A percentile compares a stretch with the other conserved stretches of the same genome.
phyloP scores from a whole-genome alignment of 768 basidiomycete species.

The Phlegmacium glaucopus region DNA sequence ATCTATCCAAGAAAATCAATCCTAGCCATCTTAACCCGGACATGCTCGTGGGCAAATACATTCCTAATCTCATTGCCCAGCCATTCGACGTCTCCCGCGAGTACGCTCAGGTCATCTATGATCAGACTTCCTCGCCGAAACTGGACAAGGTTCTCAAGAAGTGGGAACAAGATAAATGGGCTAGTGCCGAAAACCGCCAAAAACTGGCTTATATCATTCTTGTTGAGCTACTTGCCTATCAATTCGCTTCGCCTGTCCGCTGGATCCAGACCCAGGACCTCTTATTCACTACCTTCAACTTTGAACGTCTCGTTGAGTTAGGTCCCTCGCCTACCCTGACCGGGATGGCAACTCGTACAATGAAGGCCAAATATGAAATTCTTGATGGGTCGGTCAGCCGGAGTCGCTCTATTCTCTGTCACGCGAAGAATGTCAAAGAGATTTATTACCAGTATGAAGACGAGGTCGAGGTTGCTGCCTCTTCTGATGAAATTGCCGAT shows the following conservation, averaged over 20 bases:
- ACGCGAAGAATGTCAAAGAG: slow-evolving; percentile 94
- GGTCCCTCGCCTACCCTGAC: slow-evolving; percentile 96
- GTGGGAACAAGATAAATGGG: slow-evolving; percentile 95
- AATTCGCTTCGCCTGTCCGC: slow-evolving; percentile 96
- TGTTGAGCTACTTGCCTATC: slow-evolving; percentile 95
- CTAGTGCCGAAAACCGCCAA: slow-evolving; percentile 74
- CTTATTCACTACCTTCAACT: slow-evolving; percentile 80
- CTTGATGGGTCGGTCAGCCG: slow-evolving; percentile 82
- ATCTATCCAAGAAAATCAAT: slow-evolving; percentile 98
- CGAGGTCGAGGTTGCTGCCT: slow-evolving; percentile 48
- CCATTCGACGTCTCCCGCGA: slow-evolving; percentile 81
- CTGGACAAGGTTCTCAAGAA: slow-evolving; percentile 92
- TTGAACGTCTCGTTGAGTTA: slow-evolving; percentile 93
- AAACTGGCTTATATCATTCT: slow-evolving; percentile 94
- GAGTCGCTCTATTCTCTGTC: slow-evolving; percentile 81
- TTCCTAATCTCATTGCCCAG: slow-evolving; percentile 92
- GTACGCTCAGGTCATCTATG: slow-evolving; percentile 94
- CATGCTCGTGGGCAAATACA: slow-evolving; percentile 92
- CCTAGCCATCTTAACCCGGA: slow-evolving; percentile 89
- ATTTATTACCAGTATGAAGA: slow-evolving; percentile 99
- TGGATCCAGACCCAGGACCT: slow-evolving; percentile 99
- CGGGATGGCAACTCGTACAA: slow-evolving; percentile 88
- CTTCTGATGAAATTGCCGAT: slow-evolving; percentile 30
- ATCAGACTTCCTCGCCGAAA: slow-evolving; percentile 93
- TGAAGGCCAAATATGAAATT: slow-evolving; percentile 91